A percentile compares a stretch with the other conserved stretches of the same genome.
phyloP scores from a whole-genome alignment of 331 rosid species.

The Saraca asoca region DNA sequence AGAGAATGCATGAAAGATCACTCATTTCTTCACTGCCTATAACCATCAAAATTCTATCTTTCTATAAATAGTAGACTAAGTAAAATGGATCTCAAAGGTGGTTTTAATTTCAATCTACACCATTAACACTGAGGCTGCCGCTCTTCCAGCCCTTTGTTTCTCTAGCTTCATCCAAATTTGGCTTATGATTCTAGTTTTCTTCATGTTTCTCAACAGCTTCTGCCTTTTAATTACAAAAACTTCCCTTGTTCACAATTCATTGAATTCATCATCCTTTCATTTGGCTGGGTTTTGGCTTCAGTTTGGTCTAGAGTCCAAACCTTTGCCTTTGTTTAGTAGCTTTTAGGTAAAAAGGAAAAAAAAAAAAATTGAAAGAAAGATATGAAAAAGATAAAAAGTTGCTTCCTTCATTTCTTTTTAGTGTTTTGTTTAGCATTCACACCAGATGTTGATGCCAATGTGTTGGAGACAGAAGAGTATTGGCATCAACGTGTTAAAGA shows the following conservation, averaged over 20 bases:
- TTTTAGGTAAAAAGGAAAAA: neutral
- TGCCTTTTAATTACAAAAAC: conserved; percentile 1
- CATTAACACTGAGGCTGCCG: conserved; percentile 21
- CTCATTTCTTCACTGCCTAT: neutral
- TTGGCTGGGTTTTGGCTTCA: conserved; percentile 26
- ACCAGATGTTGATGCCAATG: conserved; percentile 29
- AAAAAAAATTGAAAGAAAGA: neutral
- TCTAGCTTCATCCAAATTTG: conserved; percentile 24
- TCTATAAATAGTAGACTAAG: conserved; percentile 7
- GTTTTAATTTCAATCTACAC: neutral
- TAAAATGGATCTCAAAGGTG: no score
- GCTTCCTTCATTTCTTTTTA: conserved; percentile 20
- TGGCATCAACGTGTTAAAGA: conserved; percentile 26
- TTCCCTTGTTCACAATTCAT: neutral
- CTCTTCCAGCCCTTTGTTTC: conserved; percentile 36
- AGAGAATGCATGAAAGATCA: neutral
- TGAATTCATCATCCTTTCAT: neutral
- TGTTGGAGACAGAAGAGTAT: conserved; percentile 37
- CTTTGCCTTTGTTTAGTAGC: neutral
- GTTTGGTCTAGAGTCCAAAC: neutral
- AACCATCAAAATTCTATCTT: neutral
- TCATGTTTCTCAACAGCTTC: neutral
- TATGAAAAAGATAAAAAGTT: conserved; percentile 19
- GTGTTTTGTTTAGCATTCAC: conserved; percentile 32
- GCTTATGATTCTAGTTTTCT: neutral